These are phyloP conservation scores for Triadica sebifera DNA, from an alignment of 345 rosid species.

Conservation along the genomic window DNA sequence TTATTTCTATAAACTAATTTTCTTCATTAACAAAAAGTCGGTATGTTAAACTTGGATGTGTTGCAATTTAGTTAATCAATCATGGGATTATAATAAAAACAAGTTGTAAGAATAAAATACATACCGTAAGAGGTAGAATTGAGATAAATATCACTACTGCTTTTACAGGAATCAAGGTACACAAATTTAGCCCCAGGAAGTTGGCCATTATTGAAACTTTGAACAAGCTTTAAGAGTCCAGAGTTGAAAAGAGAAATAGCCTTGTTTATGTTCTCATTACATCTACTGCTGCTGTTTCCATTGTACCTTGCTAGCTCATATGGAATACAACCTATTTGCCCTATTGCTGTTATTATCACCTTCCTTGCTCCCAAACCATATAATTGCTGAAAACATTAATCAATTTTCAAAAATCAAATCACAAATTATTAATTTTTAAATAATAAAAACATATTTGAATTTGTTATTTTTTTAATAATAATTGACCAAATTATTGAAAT, in stretches of 20 bases:
- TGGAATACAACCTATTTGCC: constrained; percentile 91
- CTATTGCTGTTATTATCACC: constrained; percentile 68
- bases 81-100: too few relatives aligned
- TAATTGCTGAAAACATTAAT: constrained; percentile 41
- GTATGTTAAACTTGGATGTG: too few relatives aligned
- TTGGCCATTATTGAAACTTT: constrained; percentile 57
- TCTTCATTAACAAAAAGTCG: too few relatives aligned
- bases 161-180: constrained; percentile 63
- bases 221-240: constrained; percentile 55
- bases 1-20: too few relatives aligned
- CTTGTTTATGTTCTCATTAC: constrained; percentile 72
- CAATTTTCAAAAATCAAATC: not conserved
- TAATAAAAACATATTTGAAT: too few relatives aligned
- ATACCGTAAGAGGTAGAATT: constrained; percentile 34
- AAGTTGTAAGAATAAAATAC: not conserved
- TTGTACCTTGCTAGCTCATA: constrained; percentile 71
- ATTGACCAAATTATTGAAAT: not conserved
- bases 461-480: not conserved
- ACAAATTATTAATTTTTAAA: too few relatives aligned
- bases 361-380: constrained; percentile 69
- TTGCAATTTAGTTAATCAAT: too few relatives aligned
- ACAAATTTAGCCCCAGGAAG: constrained; percentile 75
- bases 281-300: constrained; percentile 49
- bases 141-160: constrained; percentile 47
- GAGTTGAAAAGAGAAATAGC: constrained; percentile 64